Base-by-base conservation (phyloP, 1,139 yeast genomes). In the Pichiaceae sp. region DNA sequence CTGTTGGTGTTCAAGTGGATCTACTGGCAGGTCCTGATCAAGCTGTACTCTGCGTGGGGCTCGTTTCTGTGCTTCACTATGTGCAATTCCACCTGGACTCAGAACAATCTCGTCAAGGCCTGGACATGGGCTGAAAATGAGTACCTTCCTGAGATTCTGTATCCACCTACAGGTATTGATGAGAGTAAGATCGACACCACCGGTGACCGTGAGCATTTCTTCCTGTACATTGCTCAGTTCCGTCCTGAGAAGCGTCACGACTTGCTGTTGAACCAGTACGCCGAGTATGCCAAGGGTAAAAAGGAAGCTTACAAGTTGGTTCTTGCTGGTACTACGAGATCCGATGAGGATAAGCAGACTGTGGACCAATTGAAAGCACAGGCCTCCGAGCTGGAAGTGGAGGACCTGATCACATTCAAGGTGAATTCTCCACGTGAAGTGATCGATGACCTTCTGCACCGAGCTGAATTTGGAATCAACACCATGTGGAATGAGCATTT, bases 401-500 rank as follows among this genome's bases (percentile, higher is more conserved):
- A 45, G 0, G 67, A 64, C 2, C 60, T 64, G 36, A 73, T 87
- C 32, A 75, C 75, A 35, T 83, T 91, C 49, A 69, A 78, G 3
- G 71, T 84, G 6, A 95, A 91, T 57, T 81, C 91, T 30, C 70
- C 86, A 4, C 85, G 86, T 63, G 68, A 64, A 2, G 71, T 68
- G 20, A 78, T 93, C 16, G 65, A 73, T 32, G 52, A 60, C 25
- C 70, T 72, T 44, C 64, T 93, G 32, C 53, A 66, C n/a, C 61
- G 59, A 7, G 75, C 89, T 2, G 75, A 78, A 29, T 78, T 75
- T 49, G 98, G 98, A 3, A 66, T 91, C 34, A 89, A 93, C 53
- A 91, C 96, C 20, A 93, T 93, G 99, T 93, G 98, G 98, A 91
- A 93, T 59, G 99, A 93, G 62, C 99, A 93, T 62, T 93, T 93